Evolutionary conservation across 108 stramenopile genomes (phyloP).

Genomic region (Cyclotella choctawhatcheeana): DNA sequence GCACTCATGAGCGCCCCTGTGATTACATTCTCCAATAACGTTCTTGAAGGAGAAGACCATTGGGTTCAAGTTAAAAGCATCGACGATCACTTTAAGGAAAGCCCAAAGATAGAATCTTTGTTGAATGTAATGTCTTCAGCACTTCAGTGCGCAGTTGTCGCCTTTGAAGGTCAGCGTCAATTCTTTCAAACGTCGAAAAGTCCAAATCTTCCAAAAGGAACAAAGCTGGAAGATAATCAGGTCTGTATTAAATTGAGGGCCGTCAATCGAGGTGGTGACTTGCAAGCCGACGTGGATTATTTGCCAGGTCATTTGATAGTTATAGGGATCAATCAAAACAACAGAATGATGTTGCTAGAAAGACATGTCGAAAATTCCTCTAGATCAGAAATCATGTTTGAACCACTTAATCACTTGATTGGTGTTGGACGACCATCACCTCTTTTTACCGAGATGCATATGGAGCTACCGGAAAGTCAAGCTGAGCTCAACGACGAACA

Average conservation of each 20-base stretch:
- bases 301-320: slow-evolving; percentile 10
- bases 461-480: slow-evolving; percentile 32
- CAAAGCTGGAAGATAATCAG: slow-evolving; percentile 11
- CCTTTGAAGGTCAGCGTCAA: slow-evolving; percentile 26
- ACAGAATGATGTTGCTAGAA: slow-evolving; percentile 40
- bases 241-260: slow-evolving; percentile 15
- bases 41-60: background rate
- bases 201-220: slow-evolving; percentile 7
- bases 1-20: slow-evolving; percentile 33
- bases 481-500: slow-evolving; percentile 48
- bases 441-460: slow-evolving; percentile 27
- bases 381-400: slow-evolving; percentile 29
- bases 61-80: slow-evolving; percentile 7
- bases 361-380: slow-evolving; percentile 33
- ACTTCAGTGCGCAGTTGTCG: slow-evolving; percentile 48
- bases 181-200: slow-evolving; percentile 50
- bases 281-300: background rate
- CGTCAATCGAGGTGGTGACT: slow-evolving; percentile 21
- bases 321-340: slow-evolving; percentile 53
- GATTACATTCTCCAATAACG: too few relatives aligned
- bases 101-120: slow-evolving; percentile 38
- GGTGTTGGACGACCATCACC: slow-evolving; percentile 27
- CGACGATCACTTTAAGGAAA: slow-evolving; percentile 23
- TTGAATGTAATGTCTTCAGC: slow-evolving; percentile 34
- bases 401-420: slow-evolving; percentile 47